These are phyloP conservation scores for Aschersonia sp. DNA, from an alignment of 2,329 filamentous ascomycete species.

Conservation along the genomic window DNA sequence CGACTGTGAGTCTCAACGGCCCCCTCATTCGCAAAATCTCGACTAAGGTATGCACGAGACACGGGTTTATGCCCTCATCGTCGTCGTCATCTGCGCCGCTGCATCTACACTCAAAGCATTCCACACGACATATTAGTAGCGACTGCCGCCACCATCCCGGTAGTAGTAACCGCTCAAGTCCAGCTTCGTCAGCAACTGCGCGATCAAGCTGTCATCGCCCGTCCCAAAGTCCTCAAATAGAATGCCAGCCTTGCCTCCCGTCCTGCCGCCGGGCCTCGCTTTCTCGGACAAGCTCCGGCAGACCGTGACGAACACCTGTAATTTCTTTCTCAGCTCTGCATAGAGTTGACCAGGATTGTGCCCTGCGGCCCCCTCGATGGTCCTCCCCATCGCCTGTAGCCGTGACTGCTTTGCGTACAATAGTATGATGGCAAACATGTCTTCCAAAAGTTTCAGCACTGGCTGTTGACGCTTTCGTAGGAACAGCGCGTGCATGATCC, in stretches of 20 bases:
- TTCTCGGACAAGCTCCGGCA: conserved; percentile 55
- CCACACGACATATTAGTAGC: no score
- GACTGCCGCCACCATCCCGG: conserved; percentile 7
- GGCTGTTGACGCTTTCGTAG: conserved; percentile 62
- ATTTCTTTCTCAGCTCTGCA: conserved; percentile 52
- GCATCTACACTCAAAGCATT: no score
- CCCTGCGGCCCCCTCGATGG: conserved; percentile 4
- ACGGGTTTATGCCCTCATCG: no score
- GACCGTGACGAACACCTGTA: conserved; percentile 60
- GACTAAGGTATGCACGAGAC: no score
- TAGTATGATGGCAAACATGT: conserved; percentile 61
- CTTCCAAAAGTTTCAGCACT: conserved; percentile 58
- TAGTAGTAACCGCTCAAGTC: conserved; percentile 59
- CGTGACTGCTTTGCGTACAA: conserved; percentile 45
- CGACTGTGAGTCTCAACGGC: no score
- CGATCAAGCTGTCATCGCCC: conserved; percentile 43
- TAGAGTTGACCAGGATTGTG: conserved; percentile 36
- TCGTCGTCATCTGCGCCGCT: no score
- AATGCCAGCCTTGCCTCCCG: neutral
- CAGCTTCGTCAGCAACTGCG: conserved; percentile 52
- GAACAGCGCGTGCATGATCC: conserved; percentile 60
- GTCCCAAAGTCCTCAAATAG: conserved; percentile 17
- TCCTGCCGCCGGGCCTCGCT: conserved; percentile 24
- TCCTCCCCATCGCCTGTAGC: conserved; percentile 19
- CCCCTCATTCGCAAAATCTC: no score